A percentile compares a stretch with the other conserved stretches of the same genome.
phyloP scores from a whole-genome alignment of 805 yeast species.

The Candida nitratophila region DNA sequence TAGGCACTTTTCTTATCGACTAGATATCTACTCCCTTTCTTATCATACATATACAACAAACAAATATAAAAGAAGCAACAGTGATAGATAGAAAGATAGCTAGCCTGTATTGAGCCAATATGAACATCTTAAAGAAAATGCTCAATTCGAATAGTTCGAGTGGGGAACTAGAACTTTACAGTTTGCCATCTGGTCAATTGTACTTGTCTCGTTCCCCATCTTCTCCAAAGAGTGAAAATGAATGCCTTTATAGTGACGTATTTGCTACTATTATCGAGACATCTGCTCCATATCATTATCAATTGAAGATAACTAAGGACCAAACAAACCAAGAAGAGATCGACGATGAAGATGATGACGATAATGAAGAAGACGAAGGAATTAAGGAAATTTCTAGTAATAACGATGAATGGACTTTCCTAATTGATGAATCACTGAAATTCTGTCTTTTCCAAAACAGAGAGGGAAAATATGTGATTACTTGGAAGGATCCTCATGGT shows the following conservation, averaged over 20 bases:
- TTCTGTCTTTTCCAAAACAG: conserved; percentile 45
- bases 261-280: conserved; percentile 65
- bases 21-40: too few species aligned
- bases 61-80: too few species aligned
- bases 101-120: conserved; percentile 21
- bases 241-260: conserved; percentile 78
- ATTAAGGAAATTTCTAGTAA: conserved; percentile 24
- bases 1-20: too few species aligned
- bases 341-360: conserved; percentile 46
- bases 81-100: too few species aligned
- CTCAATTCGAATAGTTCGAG: conserved; percentile 39
- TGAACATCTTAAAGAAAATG: conserved; percentile 70
- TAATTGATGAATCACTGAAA: conserved; percentile 53
- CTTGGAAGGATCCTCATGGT: conserved; percentile 83
- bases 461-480: conserved; percentile 50
- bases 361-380: conserved; percentile 31
- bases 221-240: conserved; percentile 83
- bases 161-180: conserved; percentile 47
- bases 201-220: conserved; percentile 64
- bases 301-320: conserved; percentile 62
- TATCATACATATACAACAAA: too few species aligned
- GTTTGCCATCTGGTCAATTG: conserved; percentile 72
- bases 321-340: conserved; percentile 62
- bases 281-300: conserved; percentile 58
- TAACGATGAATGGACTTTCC: conserved; percentile 65